Evolutionary conservation across 2,329 filamentous ascomycete species (phyloP).

Genomic region (Trichoderma cornu-damae): DNA sequence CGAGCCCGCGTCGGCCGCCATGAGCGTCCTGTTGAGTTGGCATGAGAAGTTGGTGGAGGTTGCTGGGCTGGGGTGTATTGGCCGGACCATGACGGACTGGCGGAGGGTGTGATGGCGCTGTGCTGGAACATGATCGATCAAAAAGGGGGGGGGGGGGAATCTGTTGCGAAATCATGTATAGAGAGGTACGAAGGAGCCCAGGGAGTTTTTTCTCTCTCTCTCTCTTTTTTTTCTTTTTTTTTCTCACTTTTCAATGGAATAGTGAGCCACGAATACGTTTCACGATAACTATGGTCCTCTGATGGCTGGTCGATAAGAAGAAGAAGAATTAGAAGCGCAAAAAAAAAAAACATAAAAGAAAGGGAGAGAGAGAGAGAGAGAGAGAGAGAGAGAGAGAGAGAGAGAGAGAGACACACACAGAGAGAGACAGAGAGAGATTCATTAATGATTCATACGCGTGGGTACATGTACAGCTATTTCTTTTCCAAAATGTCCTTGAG

Average conservation of each 20-base stretch:
- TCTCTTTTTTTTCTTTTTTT: neutral
- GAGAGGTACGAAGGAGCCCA: neutral
- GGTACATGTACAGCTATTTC: constrained; percentile 32
- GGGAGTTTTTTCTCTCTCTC: constrained; percentile 3
- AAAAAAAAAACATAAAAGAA: too few relatives aligned
- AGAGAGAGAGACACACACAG: too few relatives aligned
- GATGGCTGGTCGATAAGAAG: neutral
- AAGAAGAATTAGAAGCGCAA: too few relatives aligned
- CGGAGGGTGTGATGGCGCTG: constrained; percentile 55
- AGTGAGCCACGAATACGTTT: neutral
- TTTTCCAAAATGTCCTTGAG: constrained; percentile 71
- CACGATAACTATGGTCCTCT: neutral
- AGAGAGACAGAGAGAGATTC: too few relatives aligned
- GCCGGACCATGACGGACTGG: constrained; percentile 93
- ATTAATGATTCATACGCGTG: neutral
- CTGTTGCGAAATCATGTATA: neutral
- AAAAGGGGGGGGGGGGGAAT: neutral
- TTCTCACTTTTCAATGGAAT: neutral
- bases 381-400: too few relatives aligned
- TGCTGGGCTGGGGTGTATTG: constrained; percentile 84
- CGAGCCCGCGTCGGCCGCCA: constrained; percentile 74
- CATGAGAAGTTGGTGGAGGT: constrained; percentile 98
- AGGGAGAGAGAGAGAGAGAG: too few relatives aligned
- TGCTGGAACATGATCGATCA: neutral
- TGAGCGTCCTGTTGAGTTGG: constrained; percentile 97